Evolutionary conservation across 768 basidiomycete genomes (phyloP).

Genomic region (Boletus speciosus): DNA sequence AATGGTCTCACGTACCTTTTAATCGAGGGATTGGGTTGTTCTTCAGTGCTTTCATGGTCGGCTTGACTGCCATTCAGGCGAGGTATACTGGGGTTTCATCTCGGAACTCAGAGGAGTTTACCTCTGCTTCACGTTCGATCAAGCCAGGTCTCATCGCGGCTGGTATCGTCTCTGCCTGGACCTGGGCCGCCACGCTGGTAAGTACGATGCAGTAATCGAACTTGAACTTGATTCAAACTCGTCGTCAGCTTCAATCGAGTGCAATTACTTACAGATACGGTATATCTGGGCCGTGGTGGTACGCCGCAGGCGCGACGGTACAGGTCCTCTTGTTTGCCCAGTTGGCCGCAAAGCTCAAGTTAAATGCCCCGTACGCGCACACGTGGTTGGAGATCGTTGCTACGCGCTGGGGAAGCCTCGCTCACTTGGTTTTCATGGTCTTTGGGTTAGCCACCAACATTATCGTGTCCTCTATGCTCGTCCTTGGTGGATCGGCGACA

Average conservation of each 20-base stretch:
- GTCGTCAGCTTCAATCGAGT: conserved; percentile 63
- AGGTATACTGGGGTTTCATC: conserved; percentile 83
- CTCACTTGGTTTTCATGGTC: conserved; percentile 84
- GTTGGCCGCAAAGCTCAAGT: conserved; percentile 88
- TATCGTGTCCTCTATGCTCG: conserved; percentile 85
- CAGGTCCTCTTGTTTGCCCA: conserved; percentile 90
- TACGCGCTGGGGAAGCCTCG: conserved; percentile 72
- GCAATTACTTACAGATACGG: conserved; percentile 84
- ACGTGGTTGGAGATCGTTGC: conserved; percentile 88
- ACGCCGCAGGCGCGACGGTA: conserved; percentile 84
- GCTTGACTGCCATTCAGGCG: conserved; percentile 74
- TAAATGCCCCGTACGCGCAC: conserved; percentile 84
- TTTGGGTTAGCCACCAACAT: conserved; percentile 92
- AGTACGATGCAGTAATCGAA: not conserved
- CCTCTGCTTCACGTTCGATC: conserved; percentile 75
- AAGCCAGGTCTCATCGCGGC: conserved; percentile 91
- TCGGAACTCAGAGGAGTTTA: conserved; percentile 79
- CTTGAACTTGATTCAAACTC: conserved; percentile 4
- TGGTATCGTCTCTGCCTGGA: conserved; percentile 93
- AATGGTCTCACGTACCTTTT: not conserved
- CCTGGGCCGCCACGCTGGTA: conserved; percentile 79
- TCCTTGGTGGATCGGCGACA: conserved; percentile 81
- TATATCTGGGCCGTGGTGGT: conserved; percentile 88
- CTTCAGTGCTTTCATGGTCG: conserved; percentile 79
- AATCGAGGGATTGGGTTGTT: conserved; percentile 77